A percentile compares a stretch with the other conserved stretches of the same genome.
phyloP scores from a whole-genome alignment of 2,329 filamentous ascomycete genomes.

The Chaetomiaceae sp. region DNA sequence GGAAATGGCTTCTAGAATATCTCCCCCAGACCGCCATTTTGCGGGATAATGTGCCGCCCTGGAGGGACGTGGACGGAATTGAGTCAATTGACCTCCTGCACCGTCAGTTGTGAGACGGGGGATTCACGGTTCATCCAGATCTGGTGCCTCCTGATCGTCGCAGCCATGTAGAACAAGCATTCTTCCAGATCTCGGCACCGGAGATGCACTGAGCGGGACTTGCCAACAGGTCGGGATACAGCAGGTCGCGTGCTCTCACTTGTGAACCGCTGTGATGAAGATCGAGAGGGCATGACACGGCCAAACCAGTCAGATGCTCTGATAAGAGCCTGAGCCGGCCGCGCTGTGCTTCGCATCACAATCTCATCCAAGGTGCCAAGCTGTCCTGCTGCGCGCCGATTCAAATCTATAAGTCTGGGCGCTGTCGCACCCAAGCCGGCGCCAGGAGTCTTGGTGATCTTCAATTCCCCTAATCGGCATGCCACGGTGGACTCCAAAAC shows the following conservation, averaged over 20 bases:
- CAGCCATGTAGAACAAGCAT: not conserved
- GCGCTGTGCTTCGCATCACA: slow-evolving; percentile 21
- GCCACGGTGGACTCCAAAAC: not conserved
- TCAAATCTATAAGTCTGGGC: slow-evolving; percentile 26
- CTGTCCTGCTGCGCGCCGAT: slow-evolving; percentile 11
- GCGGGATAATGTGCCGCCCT: slow-evolving; percentile 18
- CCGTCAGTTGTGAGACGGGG: not conserved
- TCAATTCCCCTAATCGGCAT: slow-evolving; percentile 12
- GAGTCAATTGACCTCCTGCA: slow-evolving; percentile 2
- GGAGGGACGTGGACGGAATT: too few species aligned
- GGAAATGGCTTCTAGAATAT: slow-evolving; percentile 13
- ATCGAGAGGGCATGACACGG: slow-evolving; percentile 2
- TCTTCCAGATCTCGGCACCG: slow-evolving; percentile 12
- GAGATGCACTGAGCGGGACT: slow-evolving; percentile 8
- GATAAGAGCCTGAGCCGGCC: slow-evolving; percentile 15
- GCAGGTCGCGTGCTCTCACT: slow-evolving; percentile 1
- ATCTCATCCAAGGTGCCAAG: slow-evolving; percentile 29
- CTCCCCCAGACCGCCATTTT: slow-evolving; percentile 23
- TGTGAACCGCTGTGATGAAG: slow-evolving; percentile 2
- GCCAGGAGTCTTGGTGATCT: slow-evolving; percentile 7
- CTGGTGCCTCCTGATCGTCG: slow-evolving; percentile 4
- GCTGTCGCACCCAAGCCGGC: slow-evolving; percentile 19
- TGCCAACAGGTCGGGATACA: not conserved
- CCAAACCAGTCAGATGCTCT: not conserved
- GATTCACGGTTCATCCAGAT: not conserved